A percentile compares a stretch with the other conserved stretches of the same genome.
These are phyloP conservation scores for Nasturtium officinale DNA, from an alignment of 345 rosid genomes.

Conservation along the genomic window DNA sequence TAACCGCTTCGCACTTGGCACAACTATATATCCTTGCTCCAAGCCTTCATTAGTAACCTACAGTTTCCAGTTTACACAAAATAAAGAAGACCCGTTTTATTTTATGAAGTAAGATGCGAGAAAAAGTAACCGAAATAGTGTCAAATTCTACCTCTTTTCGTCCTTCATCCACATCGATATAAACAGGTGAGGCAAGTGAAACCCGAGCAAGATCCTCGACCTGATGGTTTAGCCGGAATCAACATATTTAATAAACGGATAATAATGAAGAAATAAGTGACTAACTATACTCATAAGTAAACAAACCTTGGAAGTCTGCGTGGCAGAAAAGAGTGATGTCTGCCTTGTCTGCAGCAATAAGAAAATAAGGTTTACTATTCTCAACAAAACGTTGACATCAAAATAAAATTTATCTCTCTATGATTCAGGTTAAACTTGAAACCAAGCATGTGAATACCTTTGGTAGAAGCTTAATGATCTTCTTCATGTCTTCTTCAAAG, in stretches of 20 bases:
- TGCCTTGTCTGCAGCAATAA: slow-evolving; percentile 73
- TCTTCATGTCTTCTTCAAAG: slow-evolving; percentile 97
- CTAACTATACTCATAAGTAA: neutral
- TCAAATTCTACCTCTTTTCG: slow-evolving; percentile 61
- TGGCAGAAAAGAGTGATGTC: slow-evolving; percentile 96
- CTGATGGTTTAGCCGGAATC: slow-evolving; percentile 38
- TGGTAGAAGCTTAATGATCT: slow-evolving; percentile 80
- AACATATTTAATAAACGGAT: neutral
- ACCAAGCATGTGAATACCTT: slow-evolving; percentile 54
- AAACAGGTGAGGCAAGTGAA: slow-evolving; percentile 76
- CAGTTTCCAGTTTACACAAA: slow-evolving; percentile 28
- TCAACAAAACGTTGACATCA: neutral
- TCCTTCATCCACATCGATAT: slow-evolving; percentile 91
- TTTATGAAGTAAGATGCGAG: too few relatives aligned
- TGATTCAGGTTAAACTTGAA: neutral
- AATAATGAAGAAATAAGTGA: slow-evolving; percentile 6
- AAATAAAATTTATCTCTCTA: neutral
- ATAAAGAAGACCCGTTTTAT: neutral
- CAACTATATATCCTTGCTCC: slow-evolving; percentile 94
- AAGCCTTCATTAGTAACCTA: slow-evolving; percentile 97
- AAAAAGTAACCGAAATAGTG: neutral
- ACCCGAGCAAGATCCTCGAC: slow-evolving; percentile 96
- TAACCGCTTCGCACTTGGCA: slow-evolving; percentile 81
- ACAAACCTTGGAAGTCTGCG: slow-evolving; percentile 87
- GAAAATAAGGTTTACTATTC: neutral